Base-by-base conservation (phyloP, 2,329 filamentous ascomycete genomes). In the Epichloe elymi region DNA sequence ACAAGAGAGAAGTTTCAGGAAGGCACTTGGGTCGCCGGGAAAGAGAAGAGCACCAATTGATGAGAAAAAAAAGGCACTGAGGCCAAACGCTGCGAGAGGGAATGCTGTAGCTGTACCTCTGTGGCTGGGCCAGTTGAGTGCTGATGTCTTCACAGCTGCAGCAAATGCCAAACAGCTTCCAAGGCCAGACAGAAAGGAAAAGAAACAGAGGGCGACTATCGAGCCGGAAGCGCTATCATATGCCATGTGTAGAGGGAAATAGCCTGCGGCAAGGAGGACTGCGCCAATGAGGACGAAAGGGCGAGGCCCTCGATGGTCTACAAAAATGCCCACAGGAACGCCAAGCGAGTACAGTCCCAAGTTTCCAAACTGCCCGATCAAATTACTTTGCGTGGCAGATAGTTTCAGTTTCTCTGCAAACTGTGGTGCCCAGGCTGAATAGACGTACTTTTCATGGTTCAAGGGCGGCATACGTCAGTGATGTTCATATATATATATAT, bases 61-160 rank as follows among this genome's bases (percentile, higher is more conserved):
- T 0, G 93, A 91, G 70, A 96, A 98, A 72, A 97, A 97, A 95
- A 98, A 93, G 50, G 93, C 93, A 64, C 90, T 96, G 52, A 98
- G 71, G 3, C 93, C 93, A 63, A 97, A 97, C 3, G 88, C 90
- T 51, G 93, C 88, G 51, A 97, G 70, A 5, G 93, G 91, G 60
- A 97, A 93, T 1, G 90, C 90, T 5, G 93, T 97, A 5, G 93
- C 93, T 3, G 91, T 95, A 51, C 93, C 93, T 56, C 93, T 81
- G 64, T 95, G 85, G 53, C 84, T 79, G 12, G 91, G 91, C 81
- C 90, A 96, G 68, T 96, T 96, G 57, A 93, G 76, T 10, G 90
- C 90, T 47, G 86, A 90, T 63, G 73, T 73, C 65, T 98, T 98
- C 63, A 98, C 81, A 8, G 90, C 78, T 30, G 87, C 88, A 20